Percentiles rank a stretch among this genome's conserved stretches.
Conservation (phyloP, 495 filamentous ascomycete species). For the Pseudoneurospora amorphoporcata region DNA sequence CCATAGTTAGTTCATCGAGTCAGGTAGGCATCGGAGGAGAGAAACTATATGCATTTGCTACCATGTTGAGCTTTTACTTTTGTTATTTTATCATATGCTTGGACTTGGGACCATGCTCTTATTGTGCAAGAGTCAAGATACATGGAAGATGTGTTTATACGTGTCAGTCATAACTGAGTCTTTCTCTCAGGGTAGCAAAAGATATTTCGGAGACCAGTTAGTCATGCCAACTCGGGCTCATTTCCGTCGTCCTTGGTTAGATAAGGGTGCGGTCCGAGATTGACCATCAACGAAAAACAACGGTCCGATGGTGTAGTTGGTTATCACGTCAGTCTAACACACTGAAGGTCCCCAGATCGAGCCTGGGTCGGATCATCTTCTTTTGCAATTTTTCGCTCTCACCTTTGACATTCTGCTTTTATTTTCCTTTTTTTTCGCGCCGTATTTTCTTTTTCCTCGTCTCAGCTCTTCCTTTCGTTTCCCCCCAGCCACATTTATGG, state of each 20-base stretch:
- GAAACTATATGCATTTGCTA: neutral
- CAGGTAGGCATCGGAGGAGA: neutral
- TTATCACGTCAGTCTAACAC: neutral
- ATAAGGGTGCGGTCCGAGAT: too few species aligned
- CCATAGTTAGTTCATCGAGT: neutral
- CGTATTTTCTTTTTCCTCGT: too few species aligned
- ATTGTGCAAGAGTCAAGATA: neutral
- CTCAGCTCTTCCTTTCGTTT: too few species aligned
- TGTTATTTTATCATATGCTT: neutral
- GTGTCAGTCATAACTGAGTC: neutral
- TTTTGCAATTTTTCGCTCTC: neutral
- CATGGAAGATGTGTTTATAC: slow-evolving; percentile 7
- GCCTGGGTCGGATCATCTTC: neutral
- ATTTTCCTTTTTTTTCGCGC: neutral
- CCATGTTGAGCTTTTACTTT: neutral
- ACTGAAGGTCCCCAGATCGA: neutral
- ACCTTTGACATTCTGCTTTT: neutral
- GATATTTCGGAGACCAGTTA: too few species aligned
- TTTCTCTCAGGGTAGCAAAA: neutral
- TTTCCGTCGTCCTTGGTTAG: too few species aligned
- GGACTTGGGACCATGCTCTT: neutral
- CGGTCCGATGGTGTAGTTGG: neutral
- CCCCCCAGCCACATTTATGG: too few species aligned
- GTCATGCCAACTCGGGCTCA: too few species aligned
- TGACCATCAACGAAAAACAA: neutral